Evolutionary conservation across 1,139 yeast genomes (phyloP).

Genomic region (Taiozyma sp.): DNA sequence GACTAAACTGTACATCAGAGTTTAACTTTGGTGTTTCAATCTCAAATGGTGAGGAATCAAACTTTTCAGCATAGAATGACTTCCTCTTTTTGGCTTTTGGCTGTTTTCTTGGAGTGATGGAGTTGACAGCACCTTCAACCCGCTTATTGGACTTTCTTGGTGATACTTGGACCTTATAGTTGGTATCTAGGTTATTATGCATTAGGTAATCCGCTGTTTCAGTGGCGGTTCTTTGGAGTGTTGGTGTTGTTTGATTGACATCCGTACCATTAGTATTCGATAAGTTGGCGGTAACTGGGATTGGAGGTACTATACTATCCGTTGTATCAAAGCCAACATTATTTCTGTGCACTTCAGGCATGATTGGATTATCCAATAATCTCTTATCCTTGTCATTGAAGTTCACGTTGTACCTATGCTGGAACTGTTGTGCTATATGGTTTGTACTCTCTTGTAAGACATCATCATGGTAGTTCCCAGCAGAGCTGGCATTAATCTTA

Average conservation of each 20-base stretch:
- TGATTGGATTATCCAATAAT: slow-evolving; percentile 20
- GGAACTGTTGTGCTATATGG: slow-evolving; percentile 14
- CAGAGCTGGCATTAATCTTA: slow-evolving; percentile 11
- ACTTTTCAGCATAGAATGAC: slow-evolving; percentile 39
- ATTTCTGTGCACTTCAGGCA: slow-evolving; percentile 18
- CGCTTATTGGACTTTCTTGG: slow-evolving; percentile 23
- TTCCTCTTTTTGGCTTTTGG: slow-evolving; percentile 27
- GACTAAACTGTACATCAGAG: slow-evolving; percentile 28
- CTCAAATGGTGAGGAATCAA: slow-evolving; percentile 48
- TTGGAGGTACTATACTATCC: slow-evolving; percentile 22
- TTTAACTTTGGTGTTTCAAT: slow-evolving; percentile 28
- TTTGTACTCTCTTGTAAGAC: slow-evolving; percentile 19
- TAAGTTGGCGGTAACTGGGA: slow-evolving; percentile 19
- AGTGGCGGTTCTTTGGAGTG: slow-evolving; percentile 26
- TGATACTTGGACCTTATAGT: slow-evolving; percentile 30
- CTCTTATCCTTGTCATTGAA: slow-evolving; percentile 1
- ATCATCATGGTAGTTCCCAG: slow-evolving; percentile 9
- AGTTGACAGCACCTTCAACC: slow-evolving; percentile 21
- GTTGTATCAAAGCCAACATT: slow-evolving; percentile 22
- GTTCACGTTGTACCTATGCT: slow-evolving; percentile 12
- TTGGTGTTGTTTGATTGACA: slow-evolving; percentile 23
- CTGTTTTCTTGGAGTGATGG: slow-evolving; percentile 21
- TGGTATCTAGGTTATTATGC: slow-evolving; percentile 31
- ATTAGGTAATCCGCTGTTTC: slow-evolving; percentile 13
- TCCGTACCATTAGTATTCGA: slow-evolving; percentile 23